Percentiles rank a stretch among this genome's conserved stretches.
These are phyloP conservation scores for Calonectria ilicicola DNA, from an alignment of 2,329 filamentous ascomycete species.

Conservation along the genomic window DNA sequence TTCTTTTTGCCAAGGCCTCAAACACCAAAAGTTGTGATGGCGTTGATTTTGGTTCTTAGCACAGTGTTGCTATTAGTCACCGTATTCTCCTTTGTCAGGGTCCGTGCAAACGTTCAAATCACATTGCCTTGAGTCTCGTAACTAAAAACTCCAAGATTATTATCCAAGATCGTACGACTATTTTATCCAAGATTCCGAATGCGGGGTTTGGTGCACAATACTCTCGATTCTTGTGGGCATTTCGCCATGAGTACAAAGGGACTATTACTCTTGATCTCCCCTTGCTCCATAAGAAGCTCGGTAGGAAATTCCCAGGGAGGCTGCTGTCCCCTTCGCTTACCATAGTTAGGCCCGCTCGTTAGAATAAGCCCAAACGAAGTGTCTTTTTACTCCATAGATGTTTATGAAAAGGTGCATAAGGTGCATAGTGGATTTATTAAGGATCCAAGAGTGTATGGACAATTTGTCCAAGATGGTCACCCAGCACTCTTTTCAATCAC, in stretches of 20 bases:
- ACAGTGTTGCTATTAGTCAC: neutral
- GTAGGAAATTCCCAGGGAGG: neutral
- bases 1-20: neutral
- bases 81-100: neutral
- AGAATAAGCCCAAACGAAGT: conserved; percentile 40
- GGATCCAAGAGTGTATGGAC: conserved; percentile 42
- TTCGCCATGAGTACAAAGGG: conserved; percentile 36
- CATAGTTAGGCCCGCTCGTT: conserved; percentile 31
- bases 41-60: neutral
- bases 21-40: neutral
- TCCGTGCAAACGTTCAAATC: neutral
- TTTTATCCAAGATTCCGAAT: conserved; percentile 33
- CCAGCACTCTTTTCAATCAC: conserved; percentile 45
- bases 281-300: conserved; percentile 36
- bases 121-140: neutral
- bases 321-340: neutral
- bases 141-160: neutral
- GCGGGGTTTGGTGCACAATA: conserved; percentile 33
- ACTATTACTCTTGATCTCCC: conserved; percentile 37
- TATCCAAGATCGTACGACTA: conserved; percentile 11
- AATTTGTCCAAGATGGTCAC: conserved; percentile 43
- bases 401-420: conserved; percentile 41
- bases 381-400: conserved; percentile 42
- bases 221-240: conserved; percentile 39
- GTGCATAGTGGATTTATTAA: conserved; percentile 40